These are phyloP conservation scores for Scytalidium sp. DNA, from an alignment of 2,329 filamentous ascomycete genomes.

Conservation along the genomic window DNA sequence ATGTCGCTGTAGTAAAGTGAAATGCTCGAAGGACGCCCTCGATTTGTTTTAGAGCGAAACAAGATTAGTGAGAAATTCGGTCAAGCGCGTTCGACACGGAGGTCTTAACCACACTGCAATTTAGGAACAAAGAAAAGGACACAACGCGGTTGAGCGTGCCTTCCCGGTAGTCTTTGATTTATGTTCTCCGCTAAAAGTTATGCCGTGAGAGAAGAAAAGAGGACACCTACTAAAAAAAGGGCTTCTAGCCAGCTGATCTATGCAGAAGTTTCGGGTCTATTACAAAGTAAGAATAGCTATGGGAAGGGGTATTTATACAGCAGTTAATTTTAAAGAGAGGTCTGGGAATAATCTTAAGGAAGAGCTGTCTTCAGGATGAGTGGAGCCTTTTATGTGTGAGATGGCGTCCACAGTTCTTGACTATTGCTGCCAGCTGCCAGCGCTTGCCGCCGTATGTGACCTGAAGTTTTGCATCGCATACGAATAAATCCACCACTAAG, in stretches of 20 bases:
- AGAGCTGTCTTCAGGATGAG: background rate
- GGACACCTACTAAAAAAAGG: background rate
- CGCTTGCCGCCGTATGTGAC: background rate
- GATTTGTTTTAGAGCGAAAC: background rate
- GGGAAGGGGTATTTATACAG: background rate
- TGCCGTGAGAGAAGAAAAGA: background rate
- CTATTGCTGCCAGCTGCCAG: background rate
- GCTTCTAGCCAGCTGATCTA: background rate
- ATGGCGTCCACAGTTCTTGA: background rate
- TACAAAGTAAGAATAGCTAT: background rate
- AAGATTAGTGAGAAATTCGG: background rate
- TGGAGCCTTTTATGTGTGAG: background rate
- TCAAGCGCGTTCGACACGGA: too few relatives aligned
- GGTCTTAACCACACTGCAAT: too few relatives aligned
- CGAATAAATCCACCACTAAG: slow-evolving; percentile 21
- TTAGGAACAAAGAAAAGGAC: too few relatives aligned
- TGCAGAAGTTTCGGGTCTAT: background rate
- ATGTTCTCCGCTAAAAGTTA: too few relatives aligned
- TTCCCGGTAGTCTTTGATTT: too few relatives aligned
- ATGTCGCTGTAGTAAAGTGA: background rate
- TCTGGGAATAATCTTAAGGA: background rate
- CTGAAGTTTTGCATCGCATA: background rate
- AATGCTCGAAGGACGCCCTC: background rate
- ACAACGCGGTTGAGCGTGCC: too few relatives aligned
- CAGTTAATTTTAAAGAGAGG: background rate